Base-by-base conservation (phyloP, 345 rosid species). In the Ailanthus altissimus region DNA sequence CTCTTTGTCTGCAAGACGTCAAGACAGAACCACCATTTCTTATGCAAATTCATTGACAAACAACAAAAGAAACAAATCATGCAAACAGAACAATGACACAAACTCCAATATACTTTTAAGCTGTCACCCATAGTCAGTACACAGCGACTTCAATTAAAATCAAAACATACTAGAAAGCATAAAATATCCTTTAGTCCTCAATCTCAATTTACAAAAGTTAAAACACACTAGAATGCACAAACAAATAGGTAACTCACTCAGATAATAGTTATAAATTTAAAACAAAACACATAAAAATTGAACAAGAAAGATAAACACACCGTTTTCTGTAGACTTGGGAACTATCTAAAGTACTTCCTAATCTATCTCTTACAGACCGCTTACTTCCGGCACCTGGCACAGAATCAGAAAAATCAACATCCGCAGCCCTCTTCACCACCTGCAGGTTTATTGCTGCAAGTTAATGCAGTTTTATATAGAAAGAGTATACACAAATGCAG, bases 311-410 rank as follows among this genome's bases (percentile, higher is more conserved):
- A 78, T 54, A 26, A 77, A 61, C 76, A 65, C 73, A 93, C 99
- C 94, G 82, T 86, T 93, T 96, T 79, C 78, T 78, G 86, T 81
- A 77, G 43, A 69, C 71, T 51, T 78, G 88, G 2, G 89, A 87
- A 81, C 74, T 23, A 75, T 88, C 97, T 15, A 75, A 70, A 83
- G 63, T 84, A 68, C 82, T 77, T 38, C 98, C 98, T 81, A 96
- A 79, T 77, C 99, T 88, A 63, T 96, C 99, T 83, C 91, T 92
- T 2, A 89, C 85, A 40, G 98, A 90, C 46, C 98, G 92, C 86
- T 96, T 96, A 46, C 77, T 85, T 60, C 97, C 97, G 67, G 83
- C 65, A 58, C 80, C 72, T 5, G 85, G 86, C 71, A 70, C 68
- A 51, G 83, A 82, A 77, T 81, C 89, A 53, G 79, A 75, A 60